Evolutionary conservation across 768 basidiomycete genomes (phyloP).

Genomic region (Tulasnella sp.): DNA sequence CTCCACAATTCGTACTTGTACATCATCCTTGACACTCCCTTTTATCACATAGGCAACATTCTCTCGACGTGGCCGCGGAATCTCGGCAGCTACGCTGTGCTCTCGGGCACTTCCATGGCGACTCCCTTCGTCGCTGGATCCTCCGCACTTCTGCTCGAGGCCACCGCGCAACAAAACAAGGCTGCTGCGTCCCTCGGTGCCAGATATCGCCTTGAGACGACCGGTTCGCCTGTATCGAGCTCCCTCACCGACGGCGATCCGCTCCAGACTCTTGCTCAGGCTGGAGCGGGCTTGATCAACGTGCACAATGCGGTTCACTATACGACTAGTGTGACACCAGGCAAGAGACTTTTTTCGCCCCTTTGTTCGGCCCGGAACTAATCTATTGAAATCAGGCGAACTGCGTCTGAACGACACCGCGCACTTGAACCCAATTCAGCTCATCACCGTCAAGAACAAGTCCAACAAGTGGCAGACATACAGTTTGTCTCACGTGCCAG

Average conservation of each 20-base stretch:
- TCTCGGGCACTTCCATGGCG: slow-evolving; percentile 16
- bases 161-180: neutral
- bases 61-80: slow-evolving; percentile 17
- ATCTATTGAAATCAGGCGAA: slow-evolving; percentile 15
- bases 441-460: slow-evolving; percentile 35
- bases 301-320: slow-evolving; percentile 27
- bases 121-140: slow-evolving; percentile 18
- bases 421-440: slow-evolving; percentile 3
- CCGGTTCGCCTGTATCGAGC: slow-evolving; percentile 12
- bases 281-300: slow-evolving; percentile 22
- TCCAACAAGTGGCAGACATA: slow-evolving; percentile 35
- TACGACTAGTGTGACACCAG: slow-evolving; percentile 23
- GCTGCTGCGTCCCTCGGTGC: neutral
- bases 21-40: neutral
- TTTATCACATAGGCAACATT: slow-evolving; percentile 7
- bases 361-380: neutral
- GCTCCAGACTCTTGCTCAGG: slow-evolving; percentile 16
- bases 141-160: slow-evolving; percentile 17
- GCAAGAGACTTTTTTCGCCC: neutral
- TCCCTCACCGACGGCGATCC: slow-evolving; percentile 12
- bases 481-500: slow-evolving; percentile 42
- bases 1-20: neutral
- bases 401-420: slow-evolving; percentile 33
- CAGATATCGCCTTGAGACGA: slow-evolving; percentile 16
- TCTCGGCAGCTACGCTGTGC: slow-evolving; percentile 9